These are phyloP conservation scores for Moniliophthora roreri DNA, from an alignment of 1,284 basidiomycete genomes.

Conservation along the genomic window DNA sequence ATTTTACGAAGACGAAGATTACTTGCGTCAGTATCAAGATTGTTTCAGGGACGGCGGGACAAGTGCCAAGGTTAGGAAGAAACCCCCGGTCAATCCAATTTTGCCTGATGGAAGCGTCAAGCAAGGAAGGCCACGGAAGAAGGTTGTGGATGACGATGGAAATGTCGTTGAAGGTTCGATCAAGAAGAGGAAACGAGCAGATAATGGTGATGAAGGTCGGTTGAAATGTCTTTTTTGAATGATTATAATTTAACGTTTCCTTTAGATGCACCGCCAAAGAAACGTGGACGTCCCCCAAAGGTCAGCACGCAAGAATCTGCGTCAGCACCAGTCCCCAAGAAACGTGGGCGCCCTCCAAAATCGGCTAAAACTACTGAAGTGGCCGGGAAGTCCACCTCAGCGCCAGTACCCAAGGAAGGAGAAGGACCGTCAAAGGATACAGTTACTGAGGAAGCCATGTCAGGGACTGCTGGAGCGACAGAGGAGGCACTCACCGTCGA, in stretches of 20 bases:
- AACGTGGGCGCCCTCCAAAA: conserved; percentile 37
- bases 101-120: conserved; percentile 39
- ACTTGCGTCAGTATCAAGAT: conserved; percentile 49
- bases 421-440: background rate
- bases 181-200: too few relatives aligned
- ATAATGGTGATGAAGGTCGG: background rate
- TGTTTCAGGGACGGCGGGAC: conserved; percentile 34
- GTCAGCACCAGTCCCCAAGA: conserved; percentile 25
- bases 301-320: conserved; percentile 8
- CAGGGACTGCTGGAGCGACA: background rate
- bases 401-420: background rate
- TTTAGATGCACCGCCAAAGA: conserved; percentile 10
- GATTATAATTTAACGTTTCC: background rate
- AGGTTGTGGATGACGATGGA: conserved; percentile 12
- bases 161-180: conserved; percentile 3
- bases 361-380: conserved; percentile 1
- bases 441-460: background rate
- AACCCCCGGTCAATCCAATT: conserved; percentile 18
- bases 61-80: conserved; percentile 19
- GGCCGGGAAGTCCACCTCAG: background rate
- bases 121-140: conserved; percentile 40
- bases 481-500: background rate
- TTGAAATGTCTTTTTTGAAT: background rate
- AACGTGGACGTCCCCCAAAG: conserved; percentile 18
- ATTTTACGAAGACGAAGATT: conserved; percentile 53